Evolutionary conservation across 139 green algal genomes (phyloP).

Genomic region (Haematococcus sp.): DNA sequence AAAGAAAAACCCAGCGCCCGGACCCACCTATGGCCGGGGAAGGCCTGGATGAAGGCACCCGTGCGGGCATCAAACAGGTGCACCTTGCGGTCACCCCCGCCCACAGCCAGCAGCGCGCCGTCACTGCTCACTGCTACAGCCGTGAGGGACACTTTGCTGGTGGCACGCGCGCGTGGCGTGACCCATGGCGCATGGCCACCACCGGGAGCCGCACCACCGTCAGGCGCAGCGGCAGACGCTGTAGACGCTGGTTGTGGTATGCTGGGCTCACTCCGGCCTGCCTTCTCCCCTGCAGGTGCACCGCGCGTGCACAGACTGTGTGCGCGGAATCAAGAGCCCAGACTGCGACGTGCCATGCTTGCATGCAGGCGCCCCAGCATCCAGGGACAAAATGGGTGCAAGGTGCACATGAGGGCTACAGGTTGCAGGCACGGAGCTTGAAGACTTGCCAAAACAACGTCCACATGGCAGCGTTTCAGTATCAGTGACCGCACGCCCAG

Average conservation of each 20-base stretch:
- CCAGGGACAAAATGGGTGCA: too few species aligned
- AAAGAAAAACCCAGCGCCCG: too few species aligned
- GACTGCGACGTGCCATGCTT: too few species aligned
- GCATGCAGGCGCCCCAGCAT: too few species aligned
- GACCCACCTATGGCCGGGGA: conserved; percentile 34
- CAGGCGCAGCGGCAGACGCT: neutral
- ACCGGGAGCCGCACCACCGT: neutral
- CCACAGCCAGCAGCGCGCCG: conserved; percentile 73
- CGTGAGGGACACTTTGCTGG: neutral
- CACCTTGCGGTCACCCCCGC: conserved; percentile 75
- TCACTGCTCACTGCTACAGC: conserved; percentile 56
- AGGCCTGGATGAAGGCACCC: conserved; percentile 31
- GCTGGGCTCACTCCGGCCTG: neutral
- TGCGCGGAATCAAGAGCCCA: too few species aligned
- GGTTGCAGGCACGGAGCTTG: too few species aligned
- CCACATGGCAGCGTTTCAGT: too few species aligned
- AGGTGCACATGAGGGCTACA: too few species aligned
- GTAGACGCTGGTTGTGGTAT: neutral
- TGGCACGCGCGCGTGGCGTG: neutral
- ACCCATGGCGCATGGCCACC: neutral
- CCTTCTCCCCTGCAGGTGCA: too few species aligned
- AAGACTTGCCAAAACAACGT: too few species aligned
- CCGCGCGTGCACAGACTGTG: too few species aligned
- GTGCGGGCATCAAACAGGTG: conserved; percentile 81
- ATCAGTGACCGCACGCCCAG: too few species aligned